Percentiles rank a stretch among this genome's conserved stretches.
phyloP scores from a whole-genome alignment of 768 basidiomycete species.

The Gymnopilus dilepis region DNA sequence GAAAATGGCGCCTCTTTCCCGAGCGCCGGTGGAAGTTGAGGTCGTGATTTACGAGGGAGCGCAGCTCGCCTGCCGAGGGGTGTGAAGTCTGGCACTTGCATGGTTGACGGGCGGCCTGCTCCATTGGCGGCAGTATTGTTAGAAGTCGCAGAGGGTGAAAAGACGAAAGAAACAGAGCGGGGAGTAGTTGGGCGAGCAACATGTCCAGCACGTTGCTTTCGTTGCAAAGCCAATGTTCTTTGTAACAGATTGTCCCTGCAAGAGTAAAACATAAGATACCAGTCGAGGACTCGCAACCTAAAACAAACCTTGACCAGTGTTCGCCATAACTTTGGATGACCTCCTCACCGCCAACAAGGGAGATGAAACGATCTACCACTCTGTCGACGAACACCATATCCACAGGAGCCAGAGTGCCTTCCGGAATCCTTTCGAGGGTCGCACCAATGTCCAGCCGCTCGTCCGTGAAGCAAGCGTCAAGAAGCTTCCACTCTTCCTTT shows the following conservation, averaged over 20 bases:
- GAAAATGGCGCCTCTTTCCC: slow-evolving; percentile 38
- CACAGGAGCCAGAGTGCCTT: slow-evolving; percentile 52
- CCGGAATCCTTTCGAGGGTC: slow-evolving; percentile 23
- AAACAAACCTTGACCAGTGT: slow-evolving; percentile 62
- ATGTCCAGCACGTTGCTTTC: slow-evolving; percentile 62
- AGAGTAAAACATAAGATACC: neutral
- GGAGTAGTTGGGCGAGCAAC: slow-evolving; percentile 62
- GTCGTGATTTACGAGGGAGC: slow-evolving; percentile 28
- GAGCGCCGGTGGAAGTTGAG: slow-evolving; percentile 29
- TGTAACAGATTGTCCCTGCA: slow-evolving; percentile 55
- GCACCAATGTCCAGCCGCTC: slow-evolving; percentile 59
- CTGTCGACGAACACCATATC: slow-evolving; percentile 56
- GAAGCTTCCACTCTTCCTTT: slow-evolving; percentile 78
- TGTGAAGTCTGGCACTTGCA: slow-evolving; percentile 59
- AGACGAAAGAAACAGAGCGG: slow-evolving; percentile 21
- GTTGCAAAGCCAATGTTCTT: slow-evolving; percentile 59
- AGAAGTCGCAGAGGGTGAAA: slow-evolving; percentile 8
- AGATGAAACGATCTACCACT: slow-evolving; percentile 66
- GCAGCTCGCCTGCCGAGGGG: slow-evolving; percentile 44
- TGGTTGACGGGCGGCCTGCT: slow-evolving; percentile 27
- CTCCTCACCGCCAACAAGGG: slow-evolving; percentile 51
- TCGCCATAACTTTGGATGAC: slow-evolving; percentile 46
- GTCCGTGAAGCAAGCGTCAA: slow-evolving; percentile 82
- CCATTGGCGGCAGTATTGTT: slow-evolving; percentile 8
- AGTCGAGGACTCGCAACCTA: slow-evolving; percentile 1